Evolutionary conservation across 23 red algal genomes (phyloP).

Genomic region (Gracilaria domingensis): DNA sequence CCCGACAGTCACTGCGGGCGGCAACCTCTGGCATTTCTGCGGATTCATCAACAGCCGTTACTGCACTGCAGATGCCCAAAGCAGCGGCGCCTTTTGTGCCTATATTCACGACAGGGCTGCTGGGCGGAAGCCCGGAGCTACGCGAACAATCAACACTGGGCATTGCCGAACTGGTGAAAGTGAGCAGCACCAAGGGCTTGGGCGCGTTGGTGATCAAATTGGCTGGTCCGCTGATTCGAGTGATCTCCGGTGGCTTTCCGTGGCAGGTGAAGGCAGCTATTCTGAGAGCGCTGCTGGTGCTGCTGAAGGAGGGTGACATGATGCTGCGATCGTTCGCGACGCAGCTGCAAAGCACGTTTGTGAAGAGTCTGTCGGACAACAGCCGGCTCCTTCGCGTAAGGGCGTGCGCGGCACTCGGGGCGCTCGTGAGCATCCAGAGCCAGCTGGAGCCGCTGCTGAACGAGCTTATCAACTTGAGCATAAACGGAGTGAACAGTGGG

Average conservation of each 20-base stretch:
- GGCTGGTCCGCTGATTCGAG: conserved; percentile 84
- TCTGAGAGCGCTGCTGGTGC: conserved; percentile 62
- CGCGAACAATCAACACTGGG: conserved; percentile 86
- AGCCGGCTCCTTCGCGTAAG: conserved; percentile 70
- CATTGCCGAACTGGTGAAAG: conserved; percentile 78
- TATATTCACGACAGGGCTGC: conserved; percentile 55
- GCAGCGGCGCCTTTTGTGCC: conserved; percentile 67
- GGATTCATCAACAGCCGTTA: conserved; percentile 2
- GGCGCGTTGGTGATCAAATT: conserved; percentile 76
- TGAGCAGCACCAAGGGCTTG: conserved; percentile 60
- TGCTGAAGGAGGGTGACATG: conserved; percentile 39
- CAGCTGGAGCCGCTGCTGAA: conserved; percentile 72
- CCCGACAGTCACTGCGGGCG: conserved; percentile 71
- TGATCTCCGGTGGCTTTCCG: conserved; percentile 83
- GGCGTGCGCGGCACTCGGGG: conserved; percentile 68
- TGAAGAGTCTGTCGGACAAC: conserved; percentile 78
- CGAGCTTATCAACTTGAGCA: conserved; percentile 58
- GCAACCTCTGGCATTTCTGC: conserved; percentile 28
- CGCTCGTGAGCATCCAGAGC: conserved; percentile 56
- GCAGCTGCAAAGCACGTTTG: conserved; percentile 88
- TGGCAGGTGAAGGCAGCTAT: conserved; percentile 90
- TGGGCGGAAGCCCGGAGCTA: conserved; percentile 55
- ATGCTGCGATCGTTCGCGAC: conserved; percentile 77
- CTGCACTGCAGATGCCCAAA: conserved; percentile 42
- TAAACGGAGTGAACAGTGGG: conserved; percentile 37